Conservation (phyloP, 1,284 basidiomycete species). For the Leccinum subfulvum region DNA sequence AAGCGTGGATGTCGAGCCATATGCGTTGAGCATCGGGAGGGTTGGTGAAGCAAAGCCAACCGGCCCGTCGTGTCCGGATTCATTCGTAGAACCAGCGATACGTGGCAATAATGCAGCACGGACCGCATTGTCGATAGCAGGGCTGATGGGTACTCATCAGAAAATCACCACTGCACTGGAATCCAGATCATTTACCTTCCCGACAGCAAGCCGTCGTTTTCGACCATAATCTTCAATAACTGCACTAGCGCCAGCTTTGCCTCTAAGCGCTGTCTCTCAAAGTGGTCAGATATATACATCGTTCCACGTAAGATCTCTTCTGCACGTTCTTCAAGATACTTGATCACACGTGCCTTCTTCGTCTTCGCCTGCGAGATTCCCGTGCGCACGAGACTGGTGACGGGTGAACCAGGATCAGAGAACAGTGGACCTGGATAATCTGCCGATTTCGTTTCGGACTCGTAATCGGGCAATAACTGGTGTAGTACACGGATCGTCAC, state of each 20-base stretch:
- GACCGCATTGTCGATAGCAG: conserved; percentile 67
- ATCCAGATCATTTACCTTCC: conserved; percentile 58
- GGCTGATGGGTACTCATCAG: conserved; percentile 43
- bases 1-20: conserved; percentile 23
- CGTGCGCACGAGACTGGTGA: conserved; percentile 68
- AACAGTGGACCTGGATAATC: conserved; percentile 86
- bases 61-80: conserved; percentile 23
- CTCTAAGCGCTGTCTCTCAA: conserved; percentile 64
- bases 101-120: conserved; percentile 65
- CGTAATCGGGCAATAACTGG: conserved; percentile 67
- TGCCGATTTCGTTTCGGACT: conserved; percentile 53
- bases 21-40: conserved; percentile 20
- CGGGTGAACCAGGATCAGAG: conserved; percentile 68
- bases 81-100: conserved; percentile 32
- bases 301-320: conserved; percentile 78
- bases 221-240: conserved; percentile 76
- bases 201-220: conserved; percentile 81
- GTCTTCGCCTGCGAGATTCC: conserved; percentile 68
- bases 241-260: conserved; percentile 76
- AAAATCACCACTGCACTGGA: conserved; percentile 6
- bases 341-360: conserved; percentile 77
- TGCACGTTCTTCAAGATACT: conserved; percentile 74
- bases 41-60: conserved; percentile 19
- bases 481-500: conserved; percentile 69
- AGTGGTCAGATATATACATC: conserved; percentile 62